Percentiles rank a stretch among this genome's conserved stretches.
These are phyloP conservation scores for Solanum appendiculatum DNA, from an alignment of 257 asterid genomes.

Conservation along the genomic window DNA sequence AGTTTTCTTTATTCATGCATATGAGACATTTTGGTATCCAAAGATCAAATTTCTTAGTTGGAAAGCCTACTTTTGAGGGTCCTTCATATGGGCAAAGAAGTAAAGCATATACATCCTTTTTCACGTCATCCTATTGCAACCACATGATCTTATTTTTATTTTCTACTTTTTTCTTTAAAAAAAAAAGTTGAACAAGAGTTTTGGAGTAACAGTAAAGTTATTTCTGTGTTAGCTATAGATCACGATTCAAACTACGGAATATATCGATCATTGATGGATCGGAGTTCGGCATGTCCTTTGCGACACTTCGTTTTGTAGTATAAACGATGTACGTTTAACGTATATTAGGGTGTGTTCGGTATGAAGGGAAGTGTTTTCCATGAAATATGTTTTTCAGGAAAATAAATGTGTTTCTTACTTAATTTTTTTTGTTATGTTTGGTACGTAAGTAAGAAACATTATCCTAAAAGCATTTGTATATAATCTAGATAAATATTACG, in stretches of 20 bases:
- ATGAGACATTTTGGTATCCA: conserved; percentile 29
- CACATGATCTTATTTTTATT: not conserved
- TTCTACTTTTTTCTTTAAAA: not conserved
- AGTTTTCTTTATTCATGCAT: conserved; percentile 30
- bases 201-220: not conserved
- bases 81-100: not conserved
- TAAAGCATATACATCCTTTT: not conserved
- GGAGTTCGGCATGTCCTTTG: not conserved
- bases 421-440: not conserved
- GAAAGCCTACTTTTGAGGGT: conserved; percentile 27
- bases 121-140: not conserved
- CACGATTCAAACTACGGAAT: not conserved
- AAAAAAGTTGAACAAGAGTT: not conserved
- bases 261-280: not conserved
- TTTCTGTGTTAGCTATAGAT: not conserved
- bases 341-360: not conserved
- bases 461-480: not conserved
- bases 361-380: no score
- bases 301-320: not conserved
- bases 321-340: not conserved
- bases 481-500: not conserved
- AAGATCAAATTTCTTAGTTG: conserved; percentile 32
- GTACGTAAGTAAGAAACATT: not conserved
- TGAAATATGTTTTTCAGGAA: not conserved
- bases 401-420: not conserved